Conservation (phyloP, 164 flowering plant species). For the Dillenia suffruticosa region DNA sequence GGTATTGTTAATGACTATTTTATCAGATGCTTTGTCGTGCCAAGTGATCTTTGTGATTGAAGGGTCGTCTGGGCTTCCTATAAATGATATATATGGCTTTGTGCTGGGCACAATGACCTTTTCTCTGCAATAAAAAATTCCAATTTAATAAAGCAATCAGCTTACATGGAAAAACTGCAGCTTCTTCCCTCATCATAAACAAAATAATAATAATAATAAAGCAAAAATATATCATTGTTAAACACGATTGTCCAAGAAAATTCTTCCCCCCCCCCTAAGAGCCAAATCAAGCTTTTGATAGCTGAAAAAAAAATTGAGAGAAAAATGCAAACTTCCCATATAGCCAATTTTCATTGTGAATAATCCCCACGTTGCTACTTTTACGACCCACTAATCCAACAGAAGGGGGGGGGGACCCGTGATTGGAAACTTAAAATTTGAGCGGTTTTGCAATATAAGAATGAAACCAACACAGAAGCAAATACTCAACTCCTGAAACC, state of each 20-base stretch:
- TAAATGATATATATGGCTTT: slow-evolving; percentile 83
- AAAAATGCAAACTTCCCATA: too few relatives aligned
- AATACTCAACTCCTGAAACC: too few relatives aligned
- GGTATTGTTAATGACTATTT: neutral
- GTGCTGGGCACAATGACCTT: slow-evolving; percentile 51
- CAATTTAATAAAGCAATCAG: neutral
- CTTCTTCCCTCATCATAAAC: neutral
- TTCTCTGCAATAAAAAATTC: slow-evolving; percentile 44
- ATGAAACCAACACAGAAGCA: too few relatives aligned
- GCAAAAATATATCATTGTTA: neutral
- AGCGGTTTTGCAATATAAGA: too few relatives aligned
- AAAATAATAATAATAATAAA: neutral
- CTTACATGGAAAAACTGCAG: neutral
- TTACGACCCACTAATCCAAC: too few relatives aligned
- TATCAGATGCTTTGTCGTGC: slow-evolving; percentile 66
- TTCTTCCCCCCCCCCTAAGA: too few relatives aligned
- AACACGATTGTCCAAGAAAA: neutral
- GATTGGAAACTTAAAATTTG: too few relatives aligned
- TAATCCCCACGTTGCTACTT: too few relatives aligned
- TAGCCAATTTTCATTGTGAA: too few relatives aligned
- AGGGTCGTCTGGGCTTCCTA: slow-evolving; percentile 30
- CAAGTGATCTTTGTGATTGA: slow-evolving; percentile 51
- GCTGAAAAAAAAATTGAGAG: too few relatives aligned
- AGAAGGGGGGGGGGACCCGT: too few relatives aligned
- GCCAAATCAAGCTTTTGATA: too few relatives aligned